Percentiles rank a stretch among this genome's conserved stretches.
Conservation (phyloP, 2,329 filamentous ascomycete genomes). For the Ceratocystis lukuohia region DNA sequence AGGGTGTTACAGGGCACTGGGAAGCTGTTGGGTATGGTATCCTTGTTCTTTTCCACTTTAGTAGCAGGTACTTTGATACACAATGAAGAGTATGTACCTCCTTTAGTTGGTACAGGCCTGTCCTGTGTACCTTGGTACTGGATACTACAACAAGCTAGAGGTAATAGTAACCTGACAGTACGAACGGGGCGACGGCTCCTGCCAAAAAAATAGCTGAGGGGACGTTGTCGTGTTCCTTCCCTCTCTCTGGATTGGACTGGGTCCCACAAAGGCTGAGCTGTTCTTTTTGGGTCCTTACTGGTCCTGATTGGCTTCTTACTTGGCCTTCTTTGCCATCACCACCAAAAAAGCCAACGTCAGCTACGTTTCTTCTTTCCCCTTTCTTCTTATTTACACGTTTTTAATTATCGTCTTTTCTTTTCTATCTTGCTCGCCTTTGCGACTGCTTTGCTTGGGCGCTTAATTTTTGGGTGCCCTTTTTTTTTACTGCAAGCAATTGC, state of each 20-base stretch:
- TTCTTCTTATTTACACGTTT: neutral
- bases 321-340: neutral
- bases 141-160: neutral
- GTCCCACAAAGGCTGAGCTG: conserved; percentile 18
- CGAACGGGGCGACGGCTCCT: neutral
- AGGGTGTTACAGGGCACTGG: too few species aligned
- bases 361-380: neutral
- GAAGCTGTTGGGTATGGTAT: neutral
- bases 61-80: neutral
- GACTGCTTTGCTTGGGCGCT: neutral
- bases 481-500: too few species aligned
- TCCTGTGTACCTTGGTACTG: neutral
- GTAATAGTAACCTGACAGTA: neutral
- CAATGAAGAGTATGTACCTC: neutral
- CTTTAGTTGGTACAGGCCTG: neutral
- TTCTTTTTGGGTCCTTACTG: conserved; percentile 6
- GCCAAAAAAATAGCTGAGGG: neutral
- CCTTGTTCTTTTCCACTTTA: neutral
- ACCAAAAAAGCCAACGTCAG: neutral
- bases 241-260: conserved; percentile 1
- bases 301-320: too few species aligned
- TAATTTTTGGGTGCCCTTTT: neutral
- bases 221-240: conserved; percentile 13
- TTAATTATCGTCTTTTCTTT: neutral
- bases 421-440: neutral